phyloP scores from a whole-genome alignment of 2,329 filamentous ascomycete genomes.

The Fusarium vanettenii region DNA sequence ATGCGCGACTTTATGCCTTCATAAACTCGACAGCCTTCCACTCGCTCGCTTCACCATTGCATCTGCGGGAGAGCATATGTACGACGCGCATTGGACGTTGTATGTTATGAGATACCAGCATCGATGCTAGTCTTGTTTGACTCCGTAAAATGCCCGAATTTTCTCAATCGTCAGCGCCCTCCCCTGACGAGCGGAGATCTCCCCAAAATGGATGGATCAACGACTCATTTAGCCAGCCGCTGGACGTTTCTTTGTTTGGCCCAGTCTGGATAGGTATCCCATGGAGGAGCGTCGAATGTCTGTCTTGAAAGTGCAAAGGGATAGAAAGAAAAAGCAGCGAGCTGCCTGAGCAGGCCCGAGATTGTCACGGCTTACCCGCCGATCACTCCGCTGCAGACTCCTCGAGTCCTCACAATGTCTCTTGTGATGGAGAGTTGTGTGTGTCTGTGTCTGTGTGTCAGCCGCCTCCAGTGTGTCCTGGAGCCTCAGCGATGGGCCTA shows the following conservation, averaged over 20 bases:
- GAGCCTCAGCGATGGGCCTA: constrained; percentile 34
- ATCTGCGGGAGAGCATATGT: not conserved
- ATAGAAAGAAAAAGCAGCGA: not conserved
- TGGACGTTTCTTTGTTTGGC: not conserved
- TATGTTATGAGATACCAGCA: not conserved
- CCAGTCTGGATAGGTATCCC: not conserved
- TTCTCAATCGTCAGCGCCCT: not conserved
- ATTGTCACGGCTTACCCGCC: not conserved
- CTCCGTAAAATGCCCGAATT: not conserved
- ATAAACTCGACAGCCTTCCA: constrained; percentile 6
- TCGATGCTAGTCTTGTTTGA: not conserved
- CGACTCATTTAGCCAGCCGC: not conserved
- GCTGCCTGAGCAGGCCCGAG: not conserved
- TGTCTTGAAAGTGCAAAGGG: not conserved
- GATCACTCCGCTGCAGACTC: constrained; percentile 8
- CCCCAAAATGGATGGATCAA: not conserved
- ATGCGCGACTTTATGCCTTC: constrained; percentile 34
- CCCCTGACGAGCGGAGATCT: not conserved
- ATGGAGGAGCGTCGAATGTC: not conserved
- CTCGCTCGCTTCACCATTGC: not conserved
- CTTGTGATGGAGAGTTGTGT: constrained; percentile 9
- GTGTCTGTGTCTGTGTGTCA: constrained; percentile 27
- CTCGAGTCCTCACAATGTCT: constrained; percentile 2
- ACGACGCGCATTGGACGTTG: not conserved
- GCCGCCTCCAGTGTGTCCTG: constrained; percentile 7